Conservation (phyloP, 2,329 filamentous ascomycete genomes). For the Penicillium digitatum region DNA sequence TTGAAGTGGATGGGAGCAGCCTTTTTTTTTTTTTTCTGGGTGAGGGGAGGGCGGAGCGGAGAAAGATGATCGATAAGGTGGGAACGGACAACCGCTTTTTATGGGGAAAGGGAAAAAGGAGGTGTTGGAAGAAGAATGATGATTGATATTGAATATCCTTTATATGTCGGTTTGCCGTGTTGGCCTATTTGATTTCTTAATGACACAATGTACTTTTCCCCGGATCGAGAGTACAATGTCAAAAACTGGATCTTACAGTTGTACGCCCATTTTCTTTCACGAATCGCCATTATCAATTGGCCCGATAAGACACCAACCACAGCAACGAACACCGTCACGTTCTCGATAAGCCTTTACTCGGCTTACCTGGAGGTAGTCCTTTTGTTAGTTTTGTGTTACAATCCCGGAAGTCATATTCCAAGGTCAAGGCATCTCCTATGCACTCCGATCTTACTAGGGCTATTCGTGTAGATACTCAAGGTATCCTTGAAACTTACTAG, state of each 20-base stretch:
- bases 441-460: background rate
- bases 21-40: slow-evolving; percentile 14
- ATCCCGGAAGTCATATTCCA: background rate
- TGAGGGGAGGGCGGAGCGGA: slow-evolving; percentile 14
- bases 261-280: slow-evolving; percentile 10
- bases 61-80: slow-evolving; percentile 11
- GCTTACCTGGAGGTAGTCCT: background rate
- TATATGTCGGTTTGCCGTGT: slow-evolving; percentile 2
- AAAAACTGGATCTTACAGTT: background rate
- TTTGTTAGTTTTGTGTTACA: background rate
- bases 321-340: slow-evolving; percentile 26
- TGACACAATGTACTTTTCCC: background rate
- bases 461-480: background rate
- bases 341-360: slow-evolving; percentile 11
- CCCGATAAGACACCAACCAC: slow-evolving; percentile 34
- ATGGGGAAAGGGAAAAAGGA: slow-evolving; percentile 7
- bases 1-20: slow-evolving; percentile 1
- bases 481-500: background rate
- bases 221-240: background rate
- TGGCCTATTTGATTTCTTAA: background rate
- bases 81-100: slow-evolving; percentile 4
- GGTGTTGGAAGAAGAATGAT: background rate
- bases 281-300: slow-evolving; percentile 21
- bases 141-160: background rate
- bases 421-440: background rate